Base-by-base conservation (phyloP, 1,139 yeast species). In the Suhomyces bolitotheri region DNA sequence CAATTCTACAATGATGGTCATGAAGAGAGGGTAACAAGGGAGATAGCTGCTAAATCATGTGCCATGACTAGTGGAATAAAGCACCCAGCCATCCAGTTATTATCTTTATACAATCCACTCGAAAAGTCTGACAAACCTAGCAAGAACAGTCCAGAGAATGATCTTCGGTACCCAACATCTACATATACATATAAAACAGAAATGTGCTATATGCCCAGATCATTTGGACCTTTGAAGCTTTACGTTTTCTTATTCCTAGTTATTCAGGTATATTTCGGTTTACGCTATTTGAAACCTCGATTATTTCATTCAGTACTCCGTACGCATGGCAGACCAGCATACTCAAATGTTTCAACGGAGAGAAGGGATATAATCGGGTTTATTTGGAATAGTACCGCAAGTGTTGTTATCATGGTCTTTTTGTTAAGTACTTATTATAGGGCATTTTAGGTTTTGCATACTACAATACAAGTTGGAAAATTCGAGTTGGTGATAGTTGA, bases 31-130 rank as follows among this genome's bases (percentile, higher is more conserved):
- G 50, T 51, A 5, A 75, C 85, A 0, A 78, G 82, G 33, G 98
- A 92, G 57, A 79, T 84, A 43, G 86, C 97, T 0, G 89, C 89
- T 12, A 92, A 92, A 54, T 78, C 95, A 1, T 80, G 86, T 38
- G 85, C 96, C 2, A 87, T 92, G 96, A 89, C 96, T 14, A 86
- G 88, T 73, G 97, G 97, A 0, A 80, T 92, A 24, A 61, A 70
- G 19, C 68, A 68, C 36, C 98, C 98, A 0, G 97, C 96, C 0
- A 74, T 89, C 33, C 97, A 92, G 54, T 60, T 92, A 25, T 60
- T 92, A 9, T 80, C 96, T 0, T 66, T 92, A 30, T 62, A 74
- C 56, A 79, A 82, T 43, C 77, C 81, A 2, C 45, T 11, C 35
- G 45, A 11, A 43, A 32, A 22, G 8, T 4, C 6, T 7, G 27